Percentiles rank a stretch among this genome's conserved stretches.
Conservation (phyloP, 495 filamentous ascomycete genomes). For the Penicillium herquei region DNA sequence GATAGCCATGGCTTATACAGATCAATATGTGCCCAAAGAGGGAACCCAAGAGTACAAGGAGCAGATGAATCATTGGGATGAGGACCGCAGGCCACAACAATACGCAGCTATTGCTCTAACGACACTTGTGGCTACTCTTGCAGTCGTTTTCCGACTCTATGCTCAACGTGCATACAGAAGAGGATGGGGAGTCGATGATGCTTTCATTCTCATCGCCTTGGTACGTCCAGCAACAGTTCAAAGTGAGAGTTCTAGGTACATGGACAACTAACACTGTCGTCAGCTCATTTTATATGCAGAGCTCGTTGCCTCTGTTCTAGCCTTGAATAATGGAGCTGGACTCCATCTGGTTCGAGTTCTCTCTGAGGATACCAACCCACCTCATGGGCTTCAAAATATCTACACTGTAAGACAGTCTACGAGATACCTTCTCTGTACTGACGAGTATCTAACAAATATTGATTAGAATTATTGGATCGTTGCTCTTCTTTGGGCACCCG, state of each 20-base stretch:
- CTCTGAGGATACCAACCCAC: neutral
- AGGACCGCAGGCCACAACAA: neutral
- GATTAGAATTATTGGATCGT: slow-evolving; percentile 6
- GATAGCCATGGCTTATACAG: neutral
- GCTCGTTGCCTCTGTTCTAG: neutral
- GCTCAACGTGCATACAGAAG: neutral
- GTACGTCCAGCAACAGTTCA: neutral
- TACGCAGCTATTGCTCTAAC: neutral
- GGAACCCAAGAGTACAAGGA: neutral
- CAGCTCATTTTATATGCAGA: slow-evolving; percentile 1
- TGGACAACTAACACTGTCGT: neutral
- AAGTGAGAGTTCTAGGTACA: no score
- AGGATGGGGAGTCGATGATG: slow-evolving; percentile 1
- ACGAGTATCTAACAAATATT: neutral
- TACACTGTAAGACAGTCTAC: slow-evolving; percentile 1
- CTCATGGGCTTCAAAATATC: neutral
- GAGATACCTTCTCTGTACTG: neutral
- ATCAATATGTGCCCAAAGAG: neutral
- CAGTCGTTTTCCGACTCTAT: slow-evolving; percentile 1
- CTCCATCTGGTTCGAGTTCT: slow-evolving; percentile 6
- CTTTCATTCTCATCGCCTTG: slow-evolving; percentile 1
- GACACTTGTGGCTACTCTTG: neutral
- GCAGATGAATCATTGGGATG: slow-evolving; percentile 1
- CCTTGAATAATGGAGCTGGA: slow-evolving; percentile 3
- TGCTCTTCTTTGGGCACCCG: slow-evolving; percentile 4